phyloP scores from a whole-genome alignment of 495 filamentous ascomycete species.

The Neurospora tetraspora region DNA sequence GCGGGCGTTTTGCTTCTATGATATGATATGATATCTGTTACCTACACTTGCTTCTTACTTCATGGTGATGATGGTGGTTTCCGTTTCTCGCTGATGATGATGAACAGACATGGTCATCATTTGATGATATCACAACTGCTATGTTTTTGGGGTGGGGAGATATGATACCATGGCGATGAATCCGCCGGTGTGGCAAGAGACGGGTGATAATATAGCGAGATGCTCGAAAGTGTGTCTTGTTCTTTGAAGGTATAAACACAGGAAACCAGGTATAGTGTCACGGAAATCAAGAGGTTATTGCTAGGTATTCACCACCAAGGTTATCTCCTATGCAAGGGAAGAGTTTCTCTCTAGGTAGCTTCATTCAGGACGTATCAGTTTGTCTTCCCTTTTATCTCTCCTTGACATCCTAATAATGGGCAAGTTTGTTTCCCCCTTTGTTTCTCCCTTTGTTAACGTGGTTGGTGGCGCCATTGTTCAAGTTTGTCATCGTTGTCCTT shows the following conservation, averaged over 20 bases:
- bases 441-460: not conserved
- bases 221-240: no score
- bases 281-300: no score
- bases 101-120: not conserved
- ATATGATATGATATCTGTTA: not conserved
- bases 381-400: not conserved
- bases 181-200: no score
- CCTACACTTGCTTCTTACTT: not conserved
- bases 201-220: no score
- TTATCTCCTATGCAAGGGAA: not conserved
- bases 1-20: not conserved
- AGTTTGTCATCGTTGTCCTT: not conserved
- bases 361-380: not conserved
- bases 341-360: not conserved
- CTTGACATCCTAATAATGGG: not conserved
- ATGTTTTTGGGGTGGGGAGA: no score
- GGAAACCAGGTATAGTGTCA: no score
- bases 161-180: no score
- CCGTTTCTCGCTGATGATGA: not conserved
- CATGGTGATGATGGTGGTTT: not conserved
- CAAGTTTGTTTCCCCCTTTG: not conserved
- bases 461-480: not conserved
- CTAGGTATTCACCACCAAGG: not conserved
- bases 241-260: no score
- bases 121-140: no score